A percentile compares a stretch with the other conserved stretches of the same genome.
Conservation (phyloP, 208 protist species). For the Crithidia expoeki region DNA sequence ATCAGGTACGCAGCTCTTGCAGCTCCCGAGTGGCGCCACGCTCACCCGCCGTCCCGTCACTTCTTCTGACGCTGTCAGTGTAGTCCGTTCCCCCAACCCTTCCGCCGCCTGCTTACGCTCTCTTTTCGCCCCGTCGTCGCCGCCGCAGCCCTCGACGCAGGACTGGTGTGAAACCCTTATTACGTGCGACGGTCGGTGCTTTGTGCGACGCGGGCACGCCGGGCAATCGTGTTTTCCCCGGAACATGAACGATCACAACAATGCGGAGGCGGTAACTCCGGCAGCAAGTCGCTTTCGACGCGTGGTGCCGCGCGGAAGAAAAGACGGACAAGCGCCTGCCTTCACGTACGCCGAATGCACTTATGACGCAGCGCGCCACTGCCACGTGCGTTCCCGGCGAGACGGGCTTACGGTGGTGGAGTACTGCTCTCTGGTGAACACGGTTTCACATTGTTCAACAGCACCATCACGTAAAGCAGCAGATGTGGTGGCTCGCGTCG, state of each 20-base stretch:
- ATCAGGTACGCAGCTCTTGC: conserved; percentile 61
- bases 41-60: conserved; percentile 52
- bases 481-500: conserved; percentile 25
- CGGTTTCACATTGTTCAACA: conserved; percentile 4
- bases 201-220: conserved; percentile 30
- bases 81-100: neutral
- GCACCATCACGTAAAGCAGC: neutral
- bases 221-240: neutral
- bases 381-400: conserved; percentile 54
- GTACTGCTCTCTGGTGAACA: conserved; percentile 39
- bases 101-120: neutral
- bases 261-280: neutral
- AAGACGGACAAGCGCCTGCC: conserved; percentile 1
- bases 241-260: too few species aligned
- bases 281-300: conserved; percentile 6
- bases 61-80: neutral
- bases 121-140: neutral
- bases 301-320: conserved; percentile 13
- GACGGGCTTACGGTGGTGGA: conserved; percentile 67
- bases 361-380: conserved; percentile 64
- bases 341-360: conserved; percentile 32
- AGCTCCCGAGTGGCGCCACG: conserved; percentile 73
- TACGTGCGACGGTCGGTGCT: conserved; percentile 47
- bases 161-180: conserved; percentile 53
- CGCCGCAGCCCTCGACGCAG: neutral